A percentile compares a stretch with the other conserved stretches of the same genome.
Evolutionary conservation across 257 asterid species (phyloP).

Genomic region (Fraxinus pennsylvanica): DNA sequence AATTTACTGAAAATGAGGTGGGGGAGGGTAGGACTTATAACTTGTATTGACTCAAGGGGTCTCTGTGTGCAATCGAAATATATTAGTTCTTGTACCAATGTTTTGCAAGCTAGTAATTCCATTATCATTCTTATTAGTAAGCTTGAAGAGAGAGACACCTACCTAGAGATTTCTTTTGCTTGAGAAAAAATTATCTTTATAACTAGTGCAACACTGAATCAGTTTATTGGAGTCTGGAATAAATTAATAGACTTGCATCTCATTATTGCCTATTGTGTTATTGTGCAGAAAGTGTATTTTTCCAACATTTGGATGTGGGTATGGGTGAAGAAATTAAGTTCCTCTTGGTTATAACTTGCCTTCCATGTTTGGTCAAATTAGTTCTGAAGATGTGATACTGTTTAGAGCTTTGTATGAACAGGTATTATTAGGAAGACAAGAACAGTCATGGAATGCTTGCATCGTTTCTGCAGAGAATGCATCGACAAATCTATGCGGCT

Average conservation of each 20-base stretch:
- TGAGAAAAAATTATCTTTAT: neutral
- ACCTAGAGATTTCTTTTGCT: neutral
- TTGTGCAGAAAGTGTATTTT: conserved; percentile 16
- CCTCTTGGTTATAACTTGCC: conserved; percentile 8
- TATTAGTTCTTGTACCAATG: neutral
- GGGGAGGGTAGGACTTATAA: neutral
- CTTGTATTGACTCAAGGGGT: neutral
- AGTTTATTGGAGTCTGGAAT: conserved; percentile 4
- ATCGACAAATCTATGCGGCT: conserved; percentile 99
- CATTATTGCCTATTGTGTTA: conserved; percentile 17
- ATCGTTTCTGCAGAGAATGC: conserved; percentile 99
- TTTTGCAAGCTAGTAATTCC: neutral
- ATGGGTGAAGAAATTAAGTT: conserved; percentile 9
- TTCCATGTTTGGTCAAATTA: conserved; percentile 12
- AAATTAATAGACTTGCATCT: conserved; percentile 18
- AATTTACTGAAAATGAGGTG: neutral
- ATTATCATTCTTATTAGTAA: neutral
- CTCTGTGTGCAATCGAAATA: neutral
- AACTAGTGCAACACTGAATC: neutral
- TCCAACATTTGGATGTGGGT: conserved; percentile 20
- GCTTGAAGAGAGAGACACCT: neutral
- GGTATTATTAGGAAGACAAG: conserved; percentile 98
- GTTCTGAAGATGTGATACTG: conserved; percentile 17
- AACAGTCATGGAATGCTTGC: conserved; percentile 99
- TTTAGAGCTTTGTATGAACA: conserved; percentile 34